Evolutionary conservation across 257 asterid genomes (phyloP).

Genomic region (Fraxinus excelsior): DNA sequence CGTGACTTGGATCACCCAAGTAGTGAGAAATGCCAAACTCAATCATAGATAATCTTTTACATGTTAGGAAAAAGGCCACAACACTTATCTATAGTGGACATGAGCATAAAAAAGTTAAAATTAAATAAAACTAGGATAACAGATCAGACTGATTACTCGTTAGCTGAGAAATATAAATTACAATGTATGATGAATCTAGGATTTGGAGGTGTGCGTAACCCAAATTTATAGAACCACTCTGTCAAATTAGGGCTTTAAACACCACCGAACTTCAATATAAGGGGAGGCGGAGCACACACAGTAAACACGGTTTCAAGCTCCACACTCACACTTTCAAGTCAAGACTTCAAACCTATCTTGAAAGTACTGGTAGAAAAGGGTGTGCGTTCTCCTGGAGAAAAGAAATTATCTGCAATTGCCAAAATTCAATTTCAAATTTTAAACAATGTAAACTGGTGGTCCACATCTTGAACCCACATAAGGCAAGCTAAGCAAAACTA

Average conservation of each 20-base stretch:
- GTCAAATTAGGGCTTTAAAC: constrained; percentile 46
- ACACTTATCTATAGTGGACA: too few relatives aligned
- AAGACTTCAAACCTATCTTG: too few relatives aligned
- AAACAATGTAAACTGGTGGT: not conserved
- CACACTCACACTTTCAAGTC: too few relatives aligned
- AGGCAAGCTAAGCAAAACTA: not conserved
- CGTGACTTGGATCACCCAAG: too few relatives aligned
- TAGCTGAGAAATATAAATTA: not conserved
- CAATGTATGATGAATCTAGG: not conserved
- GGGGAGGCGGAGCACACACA: constrained; percentile 30
- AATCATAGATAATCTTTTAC: too few relatives aligned
- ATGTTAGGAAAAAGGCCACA: too few relatives aligned
- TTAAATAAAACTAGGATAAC: too few relatives aligned
- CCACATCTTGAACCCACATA: not conserved
- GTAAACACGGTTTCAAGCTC: constrained; percentile 8
- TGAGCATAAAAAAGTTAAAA: too few relatives aligned
- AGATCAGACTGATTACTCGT: too few relatives aligned
- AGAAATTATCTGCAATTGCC: constrained; percentile 69
- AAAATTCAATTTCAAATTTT: constrained; percentile 6
- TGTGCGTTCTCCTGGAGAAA: constrained; percentile 98
- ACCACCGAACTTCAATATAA: constrained; percentile 38
- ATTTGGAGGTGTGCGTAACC: constrained; percentile 44
- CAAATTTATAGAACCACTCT: constrained; percentile 16
- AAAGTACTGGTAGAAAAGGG: too few relatives aligned
- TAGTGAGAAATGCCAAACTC: too few relatives aligned